Base-by-base conservation (phyloP, 2,329 filamentous ascomycete genomes). In the Fulvia fulva region DNA sequence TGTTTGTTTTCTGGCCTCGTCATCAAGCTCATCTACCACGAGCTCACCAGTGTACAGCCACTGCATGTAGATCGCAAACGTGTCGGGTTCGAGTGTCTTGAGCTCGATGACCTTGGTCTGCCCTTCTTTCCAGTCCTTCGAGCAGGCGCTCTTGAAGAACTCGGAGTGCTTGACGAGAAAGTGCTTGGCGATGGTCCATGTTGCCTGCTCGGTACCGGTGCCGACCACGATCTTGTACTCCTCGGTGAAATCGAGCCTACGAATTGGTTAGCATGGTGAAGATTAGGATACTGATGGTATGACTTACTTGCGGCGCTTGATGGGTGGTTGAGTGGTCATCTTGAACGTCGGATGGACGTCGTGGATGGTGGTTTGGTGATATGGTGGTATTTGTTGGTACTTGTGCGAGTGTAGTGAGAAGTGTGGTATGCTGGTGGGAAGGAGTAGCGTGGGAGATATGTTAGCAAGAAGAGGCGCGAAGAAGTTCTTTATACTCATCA, bases 1-100 rank as follows among this genome's bases (percentile, higher is more conserved):
- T 2, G 12, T 21, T 1, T 5, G 1, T 23, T 21, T 5, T 37
- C 49, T 4, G 1, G 14, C 16, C 6, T 41, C 49, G 16, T 28
- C 46, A 28, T 5, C n/a, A n/a, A n/a, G 16, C n/a, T 19, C 49
- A 9, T 51, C 49, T 19, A 51, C 11, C 14, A 21, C 22, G 16
- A 54, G 37, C 11, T 32, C 28, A 14, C 23, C 6, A 26, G 46
- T 51, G 34, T 64, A 64, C 5, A 55, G 23, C 62, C 62, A 64
- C 26, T 59, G 25, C 7, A 57, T 2, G 43, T 62, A 63, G 5
- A 44, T 23, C 16, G 32, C 41, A 56, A 63, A 63, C 3, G 28
- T 23, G 1, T 14, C 30, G 4, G 55, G 44, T 1, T 26, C 9
- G 37, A 58, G 26, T 1, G 57, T 51, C 3, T 58, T 56, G 16